phyloP scores from a whole-genome alignment of 139 green algal genomes.

The Volvox africanus region DNA sequence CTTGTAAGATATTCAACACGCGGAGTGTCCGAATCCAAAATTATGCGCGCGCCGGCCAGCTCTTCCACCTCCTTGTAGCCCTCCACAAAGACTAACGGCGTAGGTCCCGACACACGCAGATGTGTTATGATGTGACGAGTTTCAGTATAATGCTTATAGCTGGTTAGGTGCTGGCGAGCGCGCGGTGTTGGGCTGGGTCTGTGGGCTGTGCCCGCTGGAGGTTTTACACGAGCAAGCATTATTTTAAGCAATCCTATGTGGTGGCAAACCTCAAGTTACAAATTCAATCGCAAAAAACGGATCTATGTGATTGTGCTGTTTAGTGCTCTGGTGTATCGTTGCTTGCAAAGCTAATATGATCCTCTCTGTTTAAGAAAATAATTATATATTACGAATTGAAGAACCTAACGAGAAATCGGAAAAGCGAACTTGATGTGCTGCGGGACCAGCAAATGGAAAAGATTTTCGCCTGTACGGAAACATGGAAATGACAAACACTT shows the following conservation, averaged over 20 bases:
- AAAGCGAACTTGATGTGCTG: too few species aligned
- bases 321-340: background rate
- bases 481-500: too few species aligned
- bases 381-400: too few species aligned
- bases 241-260: background rate
- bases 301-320: background rate
- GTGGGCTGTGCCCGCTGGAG: background rate
- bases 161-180: background rate
- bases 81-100: constrained; percentile 23
- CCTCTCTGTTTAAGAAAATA: background rate
- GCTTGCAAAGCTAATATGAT: background rate
- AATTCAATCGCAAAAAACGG: background rate
- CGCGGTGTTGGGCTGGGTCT: constrained; percentile 4
- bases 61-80: constrained; percentile 70
- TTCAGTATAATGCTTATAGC: background rate
- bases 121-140: background rate
- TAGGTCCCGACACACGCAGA: background rate
- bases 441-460: too few species aligned
- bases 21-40: constrained; percentile 62
- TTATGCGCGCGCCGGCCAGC: constrained; percentile 71
- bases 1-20: constrained; percentile 82
- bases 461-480: too few species aligned
- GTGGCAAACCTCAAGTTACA: too few species aligned
- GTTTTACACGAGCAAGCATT: background rate
- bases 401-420: too few species aligned